Percentiles rank a stretch among this genome's conserved stretches.
Conservation (phyloP, 148 eudicot genomes). For the Cornus florida region DNA sequence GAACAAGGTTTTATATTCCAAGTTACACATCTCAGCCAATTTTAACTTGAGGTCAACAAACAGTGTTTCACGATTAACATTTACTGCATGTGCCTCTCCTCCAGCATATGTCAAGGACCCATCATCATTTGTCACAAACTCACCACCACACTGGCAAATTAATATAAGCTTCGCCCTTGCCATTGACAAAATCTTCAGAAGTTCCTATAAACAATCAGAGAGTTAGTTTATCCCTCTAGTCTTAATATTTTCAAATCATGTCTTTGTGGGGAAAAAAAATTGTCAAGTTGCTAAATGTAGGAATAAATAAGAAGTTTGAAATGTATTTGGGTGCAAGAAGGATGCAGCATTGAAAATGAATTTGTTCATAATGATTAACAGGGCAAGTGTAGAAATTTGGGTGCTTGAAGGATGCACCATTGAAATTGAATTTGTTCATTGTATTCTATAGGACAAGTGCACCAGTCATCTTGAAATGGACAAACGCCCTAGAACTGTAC, state of each 20-base stretch:
- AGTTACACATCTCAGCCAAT: slow-evolving; percentile 50
- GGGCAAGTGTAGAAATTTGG: neutral
- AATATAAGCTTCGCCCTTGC: slow-evolving; percentile 51
- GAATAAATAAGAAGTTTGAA: neutral
- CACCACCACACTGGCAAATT: slow-evolving; percentile 56
- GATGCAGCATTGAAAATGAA: neutral
- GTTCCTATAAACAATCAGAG: slow-evolving; percentile 18
- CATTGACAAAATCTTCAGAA: slow-evolving; percentile 32
- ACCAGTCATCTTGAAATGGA: too few relatives aligned
- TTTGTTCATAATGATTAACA: neutral
- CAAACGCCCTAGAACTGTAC: too few relatives aligned
- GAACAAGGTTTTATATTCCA: slow-evolving; percentile 33
- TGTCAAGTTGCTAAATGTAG: neutral
- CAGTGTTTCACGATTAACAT: slow-evolving; percentile 36
- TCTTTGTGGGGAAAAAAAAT: neutral
- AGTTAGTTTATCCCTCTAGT: neutral
- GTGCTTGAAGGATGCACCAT: neutral
- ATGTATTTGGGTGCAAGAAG: neutral
- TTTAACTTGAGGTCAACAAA: slow-evolving; percentile 53
- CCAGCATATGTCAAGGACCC: slow-evolving; percentile 51
- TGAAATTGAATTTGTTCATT: too few relatives aligned
- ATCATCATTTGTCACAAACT: slow-evolving; percentile 50
- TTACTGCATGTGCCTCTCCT: slow-evolving; percentile 59
- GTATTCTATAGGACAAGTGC: neutral
- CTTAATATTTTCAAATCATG: neutral